phyloP scores from a whole-genome alignment of 2,329 filamentous ascomycete species.

The Lachnellula cervina region DNA sequence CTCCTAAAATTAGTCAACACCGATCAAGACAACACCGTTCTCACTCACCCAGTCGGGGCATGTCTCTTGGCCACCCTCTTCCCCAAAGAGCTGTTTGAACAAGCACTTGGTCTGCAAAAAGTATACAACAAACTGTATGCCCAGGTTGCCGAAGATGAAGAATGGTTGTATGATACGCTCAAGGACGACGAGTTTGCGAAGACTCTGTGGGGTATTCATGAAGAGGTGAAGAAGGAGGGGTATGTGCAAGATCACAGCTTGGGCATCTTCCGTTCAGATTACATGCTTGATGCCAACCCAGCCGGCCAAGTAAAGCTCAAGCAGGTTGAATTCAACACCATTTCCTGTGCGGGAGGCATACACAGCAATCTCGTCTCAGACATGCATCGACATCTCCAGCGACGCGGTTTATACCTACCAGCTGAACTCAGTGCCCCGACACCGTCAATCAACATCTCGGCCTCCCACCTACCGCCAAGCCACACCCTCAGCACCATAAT shows the following conservation, averaged over 20 bases:
- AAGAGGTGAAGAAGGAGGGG: conserved; percentile 30
- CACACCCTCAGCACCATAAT: conserved; percentile 31
- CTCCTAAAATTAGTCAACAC: conserved; percentile 33
- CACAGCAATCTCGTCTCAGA: conserved; percentile 37
- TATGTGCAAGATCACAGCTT: conserved; percentile 31
- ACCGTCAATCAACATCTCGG: not conserved
- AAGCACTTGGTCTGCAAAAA: conserved; percentile 53
- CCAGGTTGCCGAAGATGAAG: conserved; percentile 43
- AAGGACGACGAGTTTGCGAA: conserved; percentile 31
- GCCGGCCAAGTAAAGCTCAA: conserved; percentile 30
- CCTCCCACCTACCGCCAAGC: conserved; percentile 30
- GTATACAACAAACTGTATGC: conserved; percentile 49
- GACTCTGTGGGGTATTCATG: conserved; percentile 36
- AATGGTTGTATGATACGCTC: conserved; percentile 34
- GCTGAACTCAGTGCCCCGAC: not conserved
- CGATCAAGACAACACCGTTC: conserved; percentile 25
- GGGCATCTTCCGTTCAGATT: conserved; percentile 41
- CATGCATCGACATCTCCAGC: conserved; percentile 38
- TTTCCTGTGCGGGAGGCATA: conserved; percentile 37
- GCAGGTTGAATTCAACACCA: conserved; percentile 44
- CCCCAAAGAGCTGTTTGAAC: conserved; percentile 30
- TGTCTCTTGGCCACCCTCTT: conserved; percentile 34
- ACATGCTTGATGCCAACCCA: conserved; percentile 36
- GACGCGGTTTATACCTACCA: conserved; percentile 25
- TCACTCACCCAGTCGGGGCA: conserved; percentile 32